Evolutionary conservation across 768 basidiomycete genomes (phyloP).

Genomic region (Arthromyces matolae): DNA sequence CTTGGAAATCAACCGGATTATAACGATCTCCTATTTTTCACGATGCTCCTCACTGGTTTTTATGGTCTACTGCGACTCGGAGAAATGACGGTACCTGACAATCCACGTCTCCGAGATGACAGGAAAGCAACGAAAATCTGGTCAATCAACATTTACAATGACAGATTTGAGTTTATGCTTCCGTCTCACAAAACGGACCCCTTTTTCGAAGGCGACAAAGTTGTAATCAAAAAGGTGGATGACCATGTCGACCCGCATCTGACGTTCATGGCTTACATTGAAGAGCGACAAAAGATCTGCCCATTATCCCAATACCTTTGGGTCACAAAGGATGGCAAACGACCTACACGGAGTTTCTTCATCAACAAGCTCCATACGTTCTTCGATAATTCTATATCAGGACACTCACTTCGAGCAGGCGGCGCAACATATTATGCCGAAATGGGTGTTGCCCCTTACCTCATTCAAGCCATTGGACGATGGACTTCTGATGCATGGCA

Average conservation of each 20-base stretch:
- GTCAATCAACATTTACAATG: not conserved
- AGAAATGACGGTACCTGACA: conserved; percentile 24
- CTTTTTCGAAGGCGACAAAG: conserved; percentile 18
- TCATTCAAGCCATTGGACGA: conserved; percentile 30
- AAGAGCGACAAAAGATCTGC: not conserved
- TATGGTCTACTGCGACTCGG: conserved; percentile 19
- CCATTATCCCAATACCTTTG: conserved; percentile 13
- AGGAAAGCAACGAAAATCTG: conserved; percentile 1
- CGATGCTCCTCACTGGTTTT: conserved; percentile 1
- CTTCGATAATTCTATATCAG: not conserved
- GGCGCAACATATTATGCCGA: conserved; percentile 33
- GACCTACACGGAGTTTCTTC: conserved; percentile 18
- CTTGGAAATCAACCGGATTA: not conserved
- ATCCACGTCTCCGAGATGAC: conserved; percentile 1
- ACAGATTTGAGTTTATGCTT: conserved; percentile 3
- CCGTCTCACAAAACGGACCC: conserved; percentile 21
- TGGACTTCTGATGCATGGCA: conserved; percentile 31
- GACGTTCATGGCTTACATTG: not conserved
- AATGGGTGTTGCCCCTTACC: conserved; percentile 20
- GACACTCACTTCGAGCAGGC: conserved; percentile 22
- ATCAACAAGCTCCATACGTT: conserved; percentile 1
- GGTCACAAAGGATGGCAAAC: conserved; percentile 7
- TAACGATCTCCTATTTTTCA: conserved; percentile 16
- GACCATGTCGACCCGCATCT: not conserved
- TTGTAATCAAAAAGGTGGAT: conserved; percentile 5